Evolutionary conservation across 768 basidiomycete genomes (phyloP).

Genomic region (Lactarius indigo): DNA sequence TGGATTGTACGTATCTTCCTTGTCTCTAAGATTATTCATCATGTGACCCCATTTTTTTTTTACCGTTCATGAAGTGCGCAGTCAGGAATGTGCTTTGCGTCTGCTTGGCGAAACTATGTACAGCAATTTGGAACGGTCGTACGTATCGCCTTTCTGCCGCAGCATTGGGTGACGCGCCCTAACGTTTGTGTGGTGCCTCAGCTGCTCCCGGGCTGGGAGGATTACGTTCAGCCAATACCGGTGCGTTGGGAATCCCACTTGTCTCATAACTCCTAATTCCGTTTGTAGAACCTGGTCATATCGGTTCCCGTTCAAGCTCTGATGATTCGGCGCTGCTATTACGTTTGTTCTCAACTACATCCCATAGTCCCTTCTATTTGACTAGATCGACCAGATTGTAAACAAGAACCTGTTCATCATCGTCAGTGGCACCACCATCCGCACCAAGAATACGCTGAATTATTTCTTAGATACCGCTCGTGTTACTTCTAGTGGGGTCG

Average conservation of each 20-base stretch:
- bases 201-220: not conserved
- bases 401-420: conserved; percentile 2
- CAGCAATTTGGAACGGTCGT: not conserved
- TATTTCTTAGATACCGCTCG: conserved; percentile 4
- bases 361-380: not conserved
- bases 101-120: conserved; percentile 6
- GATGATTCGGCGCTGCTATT: conserved; percentile 19
- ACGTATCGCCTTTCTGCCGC: not conserved
- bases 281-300: conserved; percentile 3
- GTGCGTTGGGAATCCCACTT: not conserved
- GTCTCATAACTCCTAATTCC: not conserved
- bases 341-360: conserved; percentile 5
- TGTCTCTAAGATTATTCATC: no score
- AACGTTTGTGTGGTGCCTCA: not conserved
- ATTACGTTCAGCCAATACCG: not conserved
- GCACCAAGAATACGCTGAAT: not conserved
- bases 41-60: not conserved
- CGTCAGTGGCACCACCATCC: not conserved
- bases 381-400: conserved; percentile 2
- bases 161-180: not conserved
- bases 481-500: conserved; percentile 5
- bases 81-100: conserved; percentile 3
- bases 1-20: no score
- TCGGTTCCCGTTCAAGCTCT: conserved; percentile 9
- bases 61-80: not conserved